Percentiles rank a stretch among this genome's conserved stretches.
Conservation (phyloP, 495 filamentous ascomycete genomes). For the Aspergillus campestris region DNA sequence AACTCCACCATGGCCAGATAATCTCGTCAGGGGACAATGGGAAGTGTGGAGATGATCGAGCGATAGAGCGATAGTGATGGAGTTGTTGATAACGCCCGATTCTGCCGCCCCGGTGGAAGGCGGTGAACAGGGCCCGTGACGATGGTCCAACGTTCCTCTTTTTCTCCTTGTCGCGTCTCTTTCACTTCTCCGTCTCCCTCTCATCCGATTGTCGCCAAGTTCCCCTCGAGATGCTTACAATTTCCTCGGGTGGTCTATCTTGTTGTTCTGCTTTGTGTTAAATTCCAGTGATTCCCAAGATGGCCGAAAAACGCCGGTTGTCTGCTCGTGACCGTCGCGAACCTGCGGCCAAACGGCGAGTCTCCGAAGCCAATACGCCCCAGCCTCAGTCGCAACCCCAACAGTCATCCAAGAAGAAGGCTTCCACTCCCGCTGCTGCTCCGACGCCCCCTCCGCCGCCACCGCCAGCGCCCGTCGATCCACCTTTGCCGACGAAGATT, state of each 20-base stretch:
- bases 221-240: no score
- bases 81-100: no score
- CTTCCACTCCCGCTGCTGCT: slow-evolving; percentile 24
- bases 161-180: neutral
- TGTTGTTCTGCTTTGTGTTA: neutral
- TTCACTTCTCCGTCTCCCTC: neutral
- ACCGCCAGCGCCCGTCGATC: slow-evolving; percentile 31
- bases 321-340: slow-evolving; percentile 40
- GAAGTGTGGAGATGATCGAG: neutral
- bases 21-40: neutral
- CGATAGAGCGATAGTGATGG: no score
- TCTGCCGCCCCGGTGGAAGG: neutral
- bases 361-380: slow-evolving; percentile 31
- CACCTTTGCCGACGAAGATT: slow-evolving; percentile 55
- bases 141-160: neutral
- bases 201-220: neutral
- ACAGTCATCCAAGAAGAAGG: slow-evolving; percentile 26
- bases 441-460: slow-evolving; percentile 18
- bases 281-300: slow-evolving; percentile 5
- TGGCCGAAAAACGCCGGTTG: slow-evolving; percentile 42
- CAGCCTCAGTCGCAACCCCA: slow-evolving; percentile 19
- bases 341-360: slow-evolving; percentile 38
- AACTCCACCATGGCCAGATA: slow-evolving; percentile 26
- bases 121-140: neutral
- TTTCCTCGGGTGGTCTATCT: neutral